Evolutionary conservation across 139 green algal genomes (phyloP).

Genomic region (Eudorina sp.): DNA sequence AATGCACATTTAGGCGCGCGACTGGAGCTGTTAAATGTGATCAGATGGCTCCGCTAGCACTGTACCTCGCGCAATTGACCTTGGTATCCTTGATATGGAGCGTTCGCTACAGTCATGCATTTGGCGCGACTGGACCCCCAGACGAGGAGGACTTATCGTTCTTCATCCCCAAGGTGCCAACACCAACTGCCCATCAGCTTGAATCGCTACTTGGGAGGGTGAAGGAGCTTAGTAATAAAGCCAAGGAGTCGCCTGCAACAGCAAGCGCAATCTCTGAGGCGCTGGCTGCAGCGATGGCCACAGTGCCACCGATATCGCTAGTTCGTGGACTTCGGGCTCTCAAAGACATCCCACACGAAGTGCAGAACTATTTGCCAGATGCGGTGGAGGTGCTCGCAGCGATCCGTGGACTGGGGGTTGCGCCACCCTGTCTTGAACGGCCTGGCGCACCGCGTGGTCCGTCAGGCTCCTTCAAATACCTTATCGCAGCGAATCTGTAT

Average conservation of each 20-base stretch:
- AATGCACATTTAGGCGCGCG: no score
- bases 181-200: neutral
- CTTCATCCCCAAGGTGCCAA: neutral
- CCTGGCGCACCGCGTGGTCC: neutral
- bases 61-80: conserved; percentile 1
- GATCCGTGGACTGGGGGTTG: neutral
- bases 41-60: neutral
- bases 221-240: neutral
- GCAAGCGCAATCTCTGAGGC: neutral
- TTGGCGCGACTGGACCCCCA: neutral
- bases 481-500: neutral
- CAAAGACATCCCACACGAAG: neutral
- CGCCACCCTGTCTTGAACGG: conserved; percentile 10
- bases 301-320: neutral
- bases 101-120: neutral
- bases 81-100: neutral
- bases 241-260: neutral
- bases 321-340: neutral
- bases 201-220: neutral
- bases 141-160: conserved; percentile 6
- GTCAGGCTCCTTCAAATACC: neutral
- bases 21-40: no score
- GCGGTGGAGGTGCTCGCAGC: neutral
- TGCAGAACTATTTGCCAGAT: neutral
- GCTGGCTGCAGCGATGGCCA: neutral